Base-by-base conservation (phyloP, 2,329 filamentous ascomycete species). In the Paraphoma sp. region DNA sequence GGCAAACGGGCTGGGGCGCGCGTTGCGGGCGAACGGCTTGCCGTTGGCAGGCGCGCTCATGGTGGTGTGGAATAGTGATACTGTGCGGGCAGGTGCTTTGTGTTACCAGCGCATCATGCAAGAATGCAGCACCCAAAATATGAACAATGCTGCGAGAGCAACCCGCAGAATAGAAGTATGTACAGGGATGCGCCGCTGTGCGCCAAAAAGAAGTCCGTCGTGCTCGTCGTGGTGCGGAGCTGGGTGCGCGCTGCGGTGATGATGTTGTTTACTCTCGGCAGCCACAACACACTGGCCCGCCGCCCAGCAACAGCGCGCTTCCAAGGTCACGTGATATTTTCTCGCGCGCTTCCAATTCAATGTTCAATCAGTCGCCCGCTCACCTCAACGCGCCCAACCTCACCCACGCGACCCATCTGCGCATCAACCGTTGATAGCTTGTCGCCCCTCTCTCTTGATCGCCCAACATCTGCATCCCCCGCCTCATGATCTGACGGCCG, bases 1-100 rank as follows among this genome's bases (percentile, higher is more conserved):
- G 57, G 84, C 83, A 74, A 97, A 96, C 14, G 91, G 90, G 79
- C 92, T 94, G 74, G 87, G 90, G 70, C 92, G 89, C 81, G 60
- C 59, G 74, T 87, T 90, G 49, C 67, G 62, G 30, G 64, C 65
- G 42, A 89, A 91, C 74, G 89, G 86, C 66, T 88, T 86, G 76
- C 86, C 85, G 76, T 83, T 86, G 68, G 83, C 81, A 75, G 84
- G 83, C 53, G 79, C 81, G 71, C 82, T 81, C 83, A 86, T 87
- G 63, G 63, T 65, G 62, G 54, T 46, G 54, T 46, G 38, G 52
- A 46, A 14, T 10, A 50, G 57, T 53, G 59, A 53, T 52, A 54
- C 33, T 58, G 23, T 23, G 57, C 33, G 60, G 63, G 65, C 58
- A 67, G 60, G 65, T 60, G 64, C 57, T 62, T 53, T 53, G 54